Evolutionary conservation across 305 asterid species (phyloP).

Genomic region (Coffea humblotiana): DNA sequence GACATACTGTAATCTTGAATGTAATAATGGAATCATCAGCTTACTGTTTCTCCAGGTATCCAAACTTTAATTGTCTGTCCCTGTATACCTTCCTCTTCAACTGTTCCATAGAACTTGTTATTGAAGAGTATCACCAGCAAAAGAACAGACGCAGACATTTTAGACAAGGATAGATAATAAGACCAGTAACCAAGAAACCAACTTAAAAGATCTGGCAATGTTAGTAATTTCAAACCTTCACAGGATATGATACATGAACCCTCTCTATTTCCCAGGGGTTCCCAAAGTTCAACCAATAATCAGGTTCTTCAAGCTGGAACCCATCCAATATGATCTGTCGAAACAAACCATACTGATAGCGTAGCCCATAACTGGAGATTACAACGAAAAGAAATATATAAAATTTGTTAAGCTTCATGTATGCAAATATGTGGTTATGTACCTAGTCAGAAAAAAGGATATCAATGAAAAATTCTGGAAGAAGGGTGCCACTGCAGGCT

Average conservation of each 20-base stretch:
- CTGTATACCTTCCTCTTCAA: slow-evolving; percentile 38
- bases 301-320: slow-evolving; percentile 45
- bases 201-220: slow-evolving; percentile 11
- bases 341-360: slow-evolving; percentile 46
- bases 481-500: background rate
- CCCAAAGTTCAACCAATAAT: slow-evolving; percentile 45
- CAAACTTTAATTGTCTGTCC: slow-evolving; percentile 37
- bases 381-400: slow-evolving; percentile 1
- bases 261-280: slow-evolving; percentile 51
- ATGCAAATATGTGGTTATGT: slow-evolving; percentile 1
- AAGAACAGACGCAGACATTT: slow-evolving; percentile 11
- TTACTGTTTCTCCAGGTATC: slow-evolving; percentile 44
- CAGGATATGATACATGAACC: slow-evolving; percentile 46
- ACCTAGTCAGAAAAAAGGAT: background rate
- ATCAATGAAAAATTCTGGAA: background rate
- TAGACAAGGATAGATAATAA: slow-evolving; percentile 8
- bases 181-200: background rate
- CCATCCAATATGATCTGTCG: slow-evolving; percentile 47
- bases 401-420: slow-evolving; percentile 9
- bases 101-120: slow-evolving; percentile 40
- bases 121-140: slow-evolving; percentile 8
- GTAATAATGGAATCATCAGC: slow-evolving; percentile 13
- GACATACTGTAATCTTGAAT: background rate
- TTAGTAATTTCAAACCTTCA: slow-evolving; percentile 35
- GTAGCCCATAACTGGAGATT: slow-evolving; percentile 40